Evolutionary conservation across 1,284 basidiomycete genomes (phyloP), one percentile per base, ranked within the genome.

Genomic region (Schizophyllum amplum): DNA sequence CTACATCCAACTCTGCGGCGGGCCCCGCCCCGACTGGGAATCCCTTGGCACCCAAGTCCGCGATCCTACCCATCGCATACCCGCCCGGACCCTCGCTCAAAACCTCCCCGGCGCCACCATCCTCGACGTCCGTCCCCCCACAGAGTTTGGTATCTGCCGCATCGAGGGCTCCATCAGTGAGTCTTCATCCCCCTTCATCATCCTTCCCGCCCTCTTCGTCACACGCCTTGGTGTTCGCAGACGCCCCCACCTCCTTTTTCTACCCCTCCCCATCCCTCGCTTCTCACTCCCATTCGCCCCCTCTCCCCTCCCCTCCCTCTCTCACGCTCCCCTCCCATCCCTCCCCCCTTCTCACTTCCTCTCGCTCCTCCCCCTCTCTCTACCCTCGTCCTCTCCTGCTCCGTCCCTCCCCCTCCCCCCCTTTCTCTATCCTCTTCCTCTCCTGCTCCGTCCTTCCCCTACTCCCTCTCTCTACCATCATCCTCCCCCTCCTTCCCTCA

Each of bases 91-190:
- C n/a, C n/a, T n/a, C n/a, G n/a, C n/a, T n/a, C n/a, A n/a, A n/a
- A n/a, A n/a, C n/a, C n/a, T n/a, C n/a, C n/a, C n/a, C n/a, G n/a
- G n/a, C n/a, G n/a, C n/a, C n/a, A n/a, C 68, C 1, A 67, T 98
- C 7, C 73, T 99, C 17, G 97, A 99, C 64, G 94, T 97, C 5
- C 80, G 97, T 17, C 82, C 92, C 1, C 71, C 74, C 27, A 82
- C 81, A 0, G 95, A 98, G 70, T 98, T 86, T 68, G 87, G 85
- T 0, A 98, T 99, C 47, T 94, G 93, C 61, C 82, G 84, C 55
- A 69, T 98, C 22, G 84, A 87, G 2, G 75, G 75, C 0, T 92
- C 92, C 4, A 78, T 71, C 55, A 94, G 94, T 96, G 61, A 64
- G 87, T 75, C 46, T 7, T 27, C 24, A 33, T 48, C 26, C 27